Percentiles rank a stretch among this genome's conserved stretches.
phyloP scores from a whole-genome alignment of 257 asterid species.

The Mentha longifolia region DNA sequence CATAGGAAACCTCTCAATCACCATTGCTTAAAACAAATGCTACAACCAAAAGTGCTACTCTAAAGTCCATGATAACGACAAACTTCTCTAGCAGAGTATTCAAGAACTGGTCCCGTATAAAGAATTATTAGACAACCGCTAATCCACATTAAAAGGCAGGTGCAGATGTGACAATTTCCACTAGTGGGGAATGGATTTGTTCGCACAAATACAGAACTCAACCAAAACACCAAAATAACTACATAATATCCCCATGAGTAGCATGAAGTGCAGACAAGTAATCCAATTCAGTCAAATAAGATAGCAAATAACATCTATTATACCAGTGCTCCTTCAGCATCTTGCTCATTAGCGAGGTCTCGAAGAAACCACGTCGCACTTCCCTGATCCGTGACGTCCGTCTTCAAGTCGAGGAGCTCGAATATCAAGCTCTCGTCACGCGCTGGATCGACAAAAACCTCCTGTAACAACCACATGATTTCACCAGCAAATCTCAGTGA shows the following conservation, averaged over 20 bases:
- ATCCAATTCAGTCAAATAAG: slow-evolving; percentile 4
- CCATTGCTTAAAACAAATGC: neutral
- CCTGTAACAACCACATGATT: slow-evolving; percentile 46
- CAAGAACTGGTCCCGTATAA: neutral
- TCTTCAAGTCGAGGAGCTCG: slow-evolving; percentile 83
- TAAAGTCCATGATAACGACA: slow-evolving; percentile 6
- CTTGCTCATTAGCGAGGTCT: slow-evolving; percentile 93
- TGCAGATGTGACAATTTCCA: neutral
- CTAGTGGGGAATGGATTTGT: neutral
- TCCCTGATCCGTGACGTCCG: slow-evolving; percentile 72
- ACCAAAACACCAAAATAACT: neutral
- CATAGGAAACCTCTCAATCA: neutral
- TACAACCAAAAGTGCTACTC: neutral
- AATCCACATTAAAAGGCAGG: slow-evolving; percentile 11
- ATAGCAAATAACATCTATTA: neutral
- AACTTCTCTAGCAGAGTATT: slow-evolving; percentile 3
- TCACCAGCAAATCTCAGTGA: slow-evolving; percentile 2
- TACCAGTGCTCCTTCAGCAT: slow-evolving; percentile 81
- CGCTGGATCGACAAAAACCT: slow-evolving; percentile 77
- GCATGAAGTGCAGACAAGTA: slow-evolving; percentile 11
- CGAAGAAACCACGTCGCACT: slow-evolving; percentile 96
- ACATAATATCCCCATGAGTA: neutral
- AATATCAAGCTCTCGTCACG: slow-evolving; percentile 93
- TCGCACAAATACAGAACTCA: neutral
- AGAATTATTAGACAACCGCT: neutral